Evolutionary conservation across 768 basidiomycete species (phyloP).

Genomic region (Trametes maxima): DNA sequence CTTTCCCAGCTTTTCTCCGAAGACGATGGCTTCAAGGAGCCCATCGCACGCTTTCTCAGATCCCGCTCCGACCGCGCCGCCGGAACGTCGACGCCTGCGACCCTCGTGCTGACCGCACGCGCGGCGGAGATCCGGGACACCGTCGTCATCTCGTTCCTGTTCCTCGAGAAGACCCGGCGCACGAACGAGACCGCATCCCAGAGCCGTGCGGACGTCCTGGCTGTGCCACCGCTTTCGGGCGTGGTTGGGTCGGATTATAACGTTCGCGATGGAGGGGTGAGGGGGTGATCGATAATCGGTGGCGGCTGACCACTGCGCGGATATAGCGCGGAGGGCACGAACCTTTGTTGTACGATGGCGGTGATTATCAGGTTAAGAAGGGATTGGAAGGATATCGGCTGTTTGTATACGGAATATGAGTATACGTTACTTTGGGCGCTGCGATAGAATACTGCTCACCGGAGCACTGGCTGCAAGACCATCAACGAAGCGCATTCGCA

Average conservation of each 20-base stretch:
- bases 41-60: slow-evolving; percentile 42
- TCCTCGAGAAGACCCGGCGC: slow-evolving; percentile 44
- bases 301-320: not conserved
- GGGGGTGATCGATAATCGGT: not conserved
- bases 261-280: slow-evolving; percentile 9
- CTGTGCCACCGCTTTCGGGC: slow-evolving; percentile 6
- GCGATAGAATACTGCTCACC: no score
- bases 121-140: slow-evolving; percentile 42
- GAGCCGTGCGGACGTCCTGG: slow-evolving; percentile 23
- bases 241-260: slow-evolving; percentile 7
- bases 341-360: not conserved
- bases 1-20: slow-evolving; percentile 37
- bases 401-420: no score
- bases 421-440: no score
- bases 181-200: slow-evolving; percentile 33
- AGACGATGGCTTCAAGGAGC: slow-evolving; percentile 34
- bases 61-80: slow-evolving; percentile 30
- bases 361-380: no score
- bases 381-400: no score
- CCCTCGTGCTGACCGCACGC: slow-evolving; percentile 35
- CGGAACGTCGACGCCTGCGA: slow-evolving; percentile 35
- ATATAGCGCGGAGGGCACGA: not conserved
- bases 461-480: no score
- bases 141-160: slow-evolving; percentile 43
- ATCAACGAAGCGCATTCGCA: no score